phyloP scores from a whole-genome alignment of 2,329 filamentous ascomycete genomes.

The Alternaria panax region DNA sequence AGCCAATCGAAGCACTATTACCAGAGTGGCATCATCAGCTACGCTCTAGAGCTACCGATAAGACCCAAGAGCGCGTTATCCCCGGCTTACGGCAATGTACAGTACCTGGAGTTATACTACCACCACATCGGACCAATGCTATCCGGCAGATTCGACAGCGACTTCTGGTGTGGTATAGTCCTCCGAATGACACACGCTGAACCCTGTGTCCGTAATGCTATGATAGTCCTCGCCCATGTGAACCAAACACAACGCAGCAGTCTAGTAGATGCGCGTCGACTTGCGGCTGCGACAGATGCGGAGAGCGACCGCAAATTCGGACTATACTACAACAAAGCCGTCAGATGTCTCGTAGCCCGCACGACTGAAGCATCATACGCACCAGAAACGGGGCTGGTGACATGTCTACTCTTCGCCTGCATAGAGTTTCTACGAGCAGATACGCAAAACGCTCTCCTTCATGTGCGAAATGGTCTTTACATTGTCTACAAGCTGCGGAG shows the following conservation, averaged over 20 bases:
- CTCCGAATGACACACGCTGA: slow-evolving; percentile 52
- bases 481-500: slow-evolving; percentile 1
- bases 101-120: slow-evolving; percentile 52
- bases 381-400: slow-evolving; percentile 48
- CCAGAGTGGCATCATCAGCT: not conserved
- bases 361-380: slow-evolving; percentile 37
- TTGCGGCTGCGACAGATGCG: not conserved
- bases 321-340: slow-evolving; percentile 9
- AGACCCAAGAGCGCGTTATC: not conserved
- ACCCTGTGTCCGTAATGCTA: slow-evolving; percentile 51
- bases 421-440: slow-evolving; percentile 54
- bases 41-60: too few species aligned
- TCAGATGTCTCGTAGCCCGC: slow-evolving; percentile 33
- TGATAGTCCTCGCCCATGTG: slow-evolving; percentile 48
- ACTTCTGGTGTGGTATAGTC: slow-evolving; percentile 26
- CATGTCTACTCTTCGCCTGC: slow-evolving; percentile 53
- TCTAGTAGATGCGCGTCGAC: slow-evolving; percentile 6
- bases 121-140: slow-evolving; percentile 47
- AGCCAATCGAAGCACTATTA: not conserved
- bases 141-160: slow-evolving; percentile 29
- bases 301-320: slow-evolving; percentile 33
- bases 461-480: slow-evolving; percentile 36
- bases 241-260: slow-evolving; percentile 24
- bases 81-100: slow-evolving; percentile 8
- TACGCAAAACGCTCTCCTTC: slow-evolving; percentile 47